Base-by-base conservation (phyloP, 768 basidiomycete genomes). In the Mycena amicta region DNA sequence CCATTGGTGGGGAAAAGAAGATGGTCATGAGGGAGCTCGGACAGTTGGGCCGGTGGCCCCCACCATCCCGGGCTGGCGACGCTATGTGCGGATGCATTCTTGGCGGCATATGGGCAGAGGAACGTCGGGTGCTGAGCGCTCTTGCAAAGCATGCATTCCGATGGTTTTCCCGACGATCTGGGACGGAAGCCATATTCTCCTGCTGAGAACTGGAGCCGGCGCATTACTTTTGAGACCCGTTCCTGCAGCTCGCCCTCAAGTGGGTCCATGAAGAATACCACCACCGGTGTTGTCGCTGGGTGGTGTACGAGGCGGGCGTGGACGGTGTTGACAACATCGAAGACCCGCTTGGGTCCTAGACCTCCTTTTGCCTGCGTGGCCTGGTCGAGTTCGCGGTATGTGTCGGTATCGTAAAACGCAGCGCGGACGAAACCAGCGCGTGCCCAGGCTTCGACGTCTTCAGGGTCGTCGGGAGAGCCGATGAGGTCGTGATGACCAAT, bases 31-130 rank as follows among this genome's bases (percentile, higher is more conserved):
- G 50, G 50, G 22, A 57, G 50, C 3, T 52, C 56, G 0, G 27
- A 23, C 29, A 57, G 50, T 27, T 52, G 56, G 22, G 28, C 50
- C 2, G 50, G 50, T 1, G 56, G 56, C 4, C 56, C 56, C 56
- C 56, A 57, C 50, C 50, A 57, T 16, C 41, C n/a, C n/a, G n/a
- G n/a, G n/a, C n/a, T n/a, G n/a, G n/a, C n/a, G n/a, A n/a, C n/a
- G n/a, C n/a, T n/a, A n/a, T n/a, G n/a, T n/a, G n/a, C n/a, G n/a
- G n/a, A 31, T 23, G 53, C 25, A 2, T 57, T 33, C 20, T 40
- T 26, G 1, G 28, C 16, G 8, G 43, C 11, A 33, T 52, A 57
- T 1, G 20, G 50, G 51, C 56, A 57, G 20, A 27, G 39, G 45
- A 46, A 57, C 18, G 56, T 3, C 22, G 56, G 56, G 43, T 57